Conservation (phyloP, 768 basidiomycete genomes). For the Suillus placidus region DNA sequence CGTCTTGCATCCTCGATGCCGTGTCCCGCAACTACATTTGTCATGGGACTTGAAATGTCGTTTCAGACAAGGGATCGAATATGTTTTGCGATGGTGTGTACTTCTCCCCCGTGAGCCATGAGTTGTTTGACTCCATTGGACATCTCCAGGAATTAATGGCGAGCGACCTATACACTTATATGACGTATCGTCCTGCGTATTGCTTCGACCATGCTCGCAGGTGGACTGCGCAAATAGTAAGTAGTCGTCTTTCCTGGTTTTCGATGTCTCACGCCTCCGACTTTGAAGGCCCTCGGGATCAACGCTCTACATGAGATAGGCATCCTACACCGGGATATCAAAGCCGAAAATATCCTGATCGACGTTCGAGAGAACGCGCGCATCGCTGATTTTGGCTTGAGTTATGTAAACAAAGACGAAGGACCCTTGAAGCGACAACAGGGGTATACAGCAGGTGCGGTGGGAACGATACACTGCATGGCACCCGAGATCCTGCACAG, state of each 20-base stretch:
- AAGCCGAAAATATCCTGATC: conserved; percentile 24
- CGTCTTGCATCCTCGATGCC: conserved; percentile 31
- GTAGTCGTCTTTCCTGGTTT: conserved; percentile 8
- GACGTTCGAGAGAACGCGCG: background rate
- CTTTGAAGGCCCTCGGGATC: conserved; percentile 39
- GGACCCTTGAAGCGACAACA: background rate
- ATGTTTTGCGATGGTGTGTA: conserved; percentile 44
- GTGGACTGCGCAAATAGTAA: conserved; percentile 46
- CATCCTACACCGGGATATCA: conserved; percentile 70
- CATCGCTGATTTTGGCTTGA: background rate
- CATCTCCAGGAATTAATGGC: conserved; percentile 42
- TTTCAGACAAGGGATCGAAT: conserved; percentile 35
- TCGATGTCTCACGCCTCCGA: conserved; percentile 4
- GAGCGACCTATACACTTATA: conserved; percentile 36
- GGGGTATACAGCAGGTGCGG: background rate
- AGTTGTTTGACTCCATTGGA: background rate
- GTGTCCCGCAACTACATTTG: conserved; percentile 33
- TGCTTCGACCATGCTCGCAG: background rate
- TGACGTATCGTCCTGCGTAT: conserved; percentile 24
- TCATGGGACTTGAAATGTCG: conserved; percentile 42
- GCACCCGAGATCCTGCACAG: background rate
- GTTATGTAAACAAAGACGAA: background rate
- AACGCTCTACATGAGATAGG: conserved; percentile 55
- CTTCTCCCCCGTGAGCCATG: background rate
- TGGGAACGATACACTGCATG: background rate